phyloP scores from a whole-genome alignment of 2,329 filamentous ascomycete genomes.

The Colletotrichum chrysophilum region DNA sequence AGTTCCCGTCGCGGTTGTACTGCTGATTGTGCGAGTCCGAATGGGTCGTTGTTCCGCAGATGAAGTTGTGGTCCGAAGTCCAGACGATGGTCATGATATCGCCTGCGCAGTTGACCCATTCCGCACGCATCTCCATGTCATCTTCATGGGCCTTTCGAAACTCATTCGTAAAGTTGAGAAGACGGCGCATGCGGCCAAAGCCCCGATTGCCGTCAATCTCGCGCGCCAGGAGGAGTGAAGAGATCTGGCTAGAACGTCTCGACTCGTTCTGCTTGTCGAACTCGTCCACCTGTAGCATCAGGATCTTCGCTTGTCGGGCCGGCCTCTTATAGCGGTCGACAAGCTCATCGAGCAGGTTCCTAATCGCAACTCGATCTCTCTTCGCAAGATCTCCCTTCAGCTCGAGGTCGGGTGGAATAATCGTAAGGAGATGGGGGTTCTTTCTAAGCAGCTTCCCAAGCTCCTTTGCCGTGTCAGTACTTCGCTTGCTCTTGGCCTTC shows the following conservation, averaged over 20 bases:
- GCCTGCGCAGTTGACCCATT: conserved; percentile 67
- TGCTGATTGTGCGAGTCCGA: conserved; percentile 69
- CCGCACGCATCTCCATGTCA: conserved; percentile 50
- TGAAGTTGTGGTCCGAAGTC: conserved; percentile 57
- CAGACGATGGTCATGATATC: conserved; percentile 65
- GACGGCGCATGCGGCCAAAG: conserved; percentile 44
- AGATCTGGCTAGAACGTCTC: conserved; percentile 34
- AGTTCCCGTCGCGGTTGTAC: conserved; percentile 69
- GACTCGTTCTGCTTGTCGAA: conserved; percentile 29
- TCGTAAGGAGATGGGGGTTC: neutral
- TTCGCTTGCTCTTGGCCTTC: neutral
- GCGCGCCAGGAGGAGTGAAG: conserved; percentile 51
- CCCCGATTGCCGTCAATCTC: conserved; percentile 52
- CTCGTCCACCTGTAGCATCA: conserved; percentile 37
- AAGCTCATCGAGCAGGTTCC: conserved; percentile 43
- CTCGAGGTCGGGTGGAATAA: conserved; percentile 13
- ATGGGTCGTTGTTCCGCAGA: conserved; percentile 69
- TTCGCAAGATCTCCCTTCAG: conserved; percentile 22
- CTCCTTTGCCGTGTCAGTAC: conserved; percentile 18
- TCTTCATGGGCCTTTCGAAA: conserved; percentile 56
- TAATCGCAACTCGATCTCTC: conserved; percentile 36
- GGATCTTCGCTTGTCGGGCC: conserved; percentile 22
- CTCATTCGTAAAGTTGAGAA: conserved; percentile 50
- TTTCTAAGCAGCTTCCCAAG: conserved; percentile 22
- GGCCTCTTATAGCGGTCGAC: conserved; percentile 35